Conservation (phyloP, 2,329 filamentous ascomycete genomes). For the Penicillium hordei region DNA sequence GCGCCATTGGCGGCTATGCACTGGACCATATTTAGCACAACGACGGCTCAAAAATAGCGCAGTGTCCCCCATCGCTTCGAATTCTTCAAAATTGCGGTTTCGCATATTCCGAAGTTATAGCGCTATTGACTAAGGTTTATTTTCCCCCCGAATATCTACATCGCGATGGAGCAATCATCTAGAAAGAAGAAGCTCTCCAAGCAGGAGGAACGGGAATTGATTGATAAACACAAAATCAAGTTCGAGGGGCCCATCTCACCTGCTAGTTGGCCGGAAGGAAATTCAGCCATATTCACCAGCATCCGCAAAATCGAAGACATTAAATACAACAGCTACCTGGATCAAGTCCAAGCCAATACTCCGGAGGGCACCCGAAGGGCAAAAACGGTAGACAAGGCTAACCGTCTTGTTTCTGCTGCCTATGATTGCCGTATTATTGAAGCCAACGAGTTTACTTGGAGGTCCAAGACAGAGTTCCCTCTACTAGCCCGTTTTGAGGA, state of each 20-base stretch:
- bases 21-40: neutral
- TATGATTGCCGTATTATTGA: neutral
- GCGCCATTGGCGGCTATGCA: neutral
- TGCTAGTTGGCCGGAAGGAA: constrained; percentile 12
- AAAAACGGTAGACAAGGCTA: neutral
- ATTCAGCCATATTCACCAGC: neutral
- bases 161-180: neutral
- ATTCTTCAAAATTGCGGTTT: neutral
- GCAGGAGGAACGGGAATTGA: neutral
- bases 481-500: neutral
- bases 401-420: neutral
- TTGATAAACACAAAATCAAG: neutral
- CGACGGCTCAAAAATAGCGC: neutral
- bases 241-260: constrained; percentile 13
- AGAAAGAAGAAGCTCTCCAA: neutral
- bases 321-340: neutral
- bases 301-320: constrained; percentile 1
- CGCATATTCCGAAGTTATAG: neutral
- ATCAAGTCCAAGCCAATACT: neutral
- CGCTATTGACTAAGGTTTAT: neutral
- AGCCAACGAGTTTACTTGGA: neutral
- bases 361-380: neutral
- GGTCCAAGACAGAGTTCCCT: neutral
- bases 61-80: neutral
- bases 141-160: neutral